A percentile compares a stretch with the other conserved stretches of the same genome.
Evolutionary conservation across 2,329 filamentous ascomycete species (phyloP).

Genomic region (Penicillium hesseltinei): DNA sequence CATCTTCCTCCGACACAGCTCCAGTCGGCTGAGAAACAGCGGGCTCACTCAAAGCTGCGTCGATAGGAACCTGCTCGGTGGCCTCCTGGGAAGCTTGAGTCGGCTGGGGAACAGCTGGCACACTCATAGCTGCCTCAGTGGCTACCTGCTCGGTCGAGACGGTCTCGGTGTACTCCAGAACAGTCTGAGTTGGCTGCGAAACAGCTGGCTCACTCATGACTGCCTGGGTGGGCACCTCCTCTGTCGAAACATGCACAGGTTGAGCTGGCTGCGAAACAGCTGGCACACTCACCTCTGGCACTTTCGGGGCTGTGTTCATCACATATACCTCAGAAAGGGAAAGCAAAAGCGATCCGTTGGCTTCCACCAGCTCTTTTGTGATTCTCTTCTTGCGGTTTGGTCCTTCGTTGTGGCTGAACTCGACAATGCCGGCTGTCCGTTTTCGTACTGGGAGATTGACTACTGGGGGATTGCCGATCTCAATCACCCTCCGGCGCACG

Average conservation of each 20-base stretch:
- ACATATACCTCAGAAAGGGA: background rate
- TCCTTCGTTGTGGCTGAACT: background rate
- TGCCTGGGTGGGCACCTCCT: background rate
- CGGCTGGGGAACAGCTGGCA: background rate
- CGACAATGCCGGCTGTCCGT: background rate
- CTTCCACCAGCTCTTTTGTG: background rate
- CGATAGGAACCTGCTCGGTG: too few relatives aligned
- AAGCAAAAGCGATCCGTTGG: background rate
- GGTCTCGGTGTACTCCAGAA: background rate
- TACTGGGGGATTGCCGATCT: background rate
- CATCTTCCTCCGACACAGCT: background rate
- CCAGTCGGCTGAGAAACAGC: background rate
- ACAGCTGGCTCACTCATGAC: background rate
- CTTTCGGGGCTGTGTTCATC: background rate
- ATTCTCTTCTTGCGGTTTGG: background rate
- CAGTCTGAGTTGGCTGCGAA: background rate
- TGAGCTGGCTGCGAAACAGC: constrained; percentile 1
- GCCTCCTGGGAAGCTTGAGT: background rate
- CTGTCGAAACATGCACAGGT: background rate
- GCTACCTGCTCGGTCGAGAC: background rate
- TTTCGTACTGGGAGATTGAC: background rate
- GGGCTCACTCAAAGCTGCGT: background rate
- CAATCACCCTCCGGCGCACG: background rate
- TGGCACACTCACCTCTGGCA: background rate
- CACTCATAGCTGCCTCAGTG: background rate